Evolutionary conservation across 495 filamentous ascomycete genomes (phyloP), one percentile per base, ranked within the genome.

Genomic region (Aspergillus mulundensis): DNA sequence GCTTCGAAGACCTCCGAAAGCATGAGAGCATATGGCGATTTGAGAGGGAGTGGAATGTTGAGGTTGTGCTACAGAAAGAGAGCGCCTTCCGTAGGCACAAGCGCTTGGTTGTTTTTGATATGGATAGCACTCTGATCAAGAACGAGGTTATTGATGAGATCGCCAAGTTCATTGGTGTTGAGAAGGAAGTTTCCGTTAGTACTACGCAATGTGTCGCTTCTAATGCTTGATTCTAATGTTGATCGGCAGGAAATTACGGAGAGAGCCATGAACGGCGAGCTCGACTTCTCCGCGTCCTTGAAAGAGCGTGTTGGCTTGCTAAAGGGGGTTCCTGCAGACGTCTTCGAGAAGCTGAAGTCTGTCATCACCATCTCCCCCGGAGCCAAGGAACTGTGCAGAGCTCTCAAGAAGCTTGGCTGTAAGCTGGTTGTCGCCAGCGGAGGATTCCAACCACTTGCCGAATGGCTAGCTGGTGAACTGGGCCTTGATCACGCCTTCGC

Each of bases 61-160:
- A 96, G 63, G 84, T 90, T 10, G 82, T 87, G 10, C 73, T 95
- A 48, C 86, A 91, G 66, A 61, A 64, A 43, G 87, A 91, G 57
- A 81, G 76, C 28, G 76, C 89, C n/a, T 90, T 85, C 75, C 81
- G 87, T 40, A 79, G 83, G 20, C 80, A 91, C 66, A 88, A 90
- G 65, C 84, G 89, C 2, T 74, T 98, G 5, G 91, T 89, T 2
- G 85, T 95, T 23, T 98, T 98, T 62, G 94, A 98, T 66, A 98
- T 98, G 94, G 94, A 98, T 70, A 91, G 87, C 57, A 98, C 94
- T 0, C 78, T 98, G 53, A 97, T 98, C 61, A 83, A 92, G 54
- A 90, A 98, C 66, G 94, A 98, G 75, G 90, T 95, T 20, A 96
- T 98, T 63, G 94, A 98, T 63, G 85, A 97, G 63, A 86, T 98